Base-by-base conservation (phyloP, 2,329 filamentous ascomycete genomes). In the Paecilomyces sp. region DNA sequence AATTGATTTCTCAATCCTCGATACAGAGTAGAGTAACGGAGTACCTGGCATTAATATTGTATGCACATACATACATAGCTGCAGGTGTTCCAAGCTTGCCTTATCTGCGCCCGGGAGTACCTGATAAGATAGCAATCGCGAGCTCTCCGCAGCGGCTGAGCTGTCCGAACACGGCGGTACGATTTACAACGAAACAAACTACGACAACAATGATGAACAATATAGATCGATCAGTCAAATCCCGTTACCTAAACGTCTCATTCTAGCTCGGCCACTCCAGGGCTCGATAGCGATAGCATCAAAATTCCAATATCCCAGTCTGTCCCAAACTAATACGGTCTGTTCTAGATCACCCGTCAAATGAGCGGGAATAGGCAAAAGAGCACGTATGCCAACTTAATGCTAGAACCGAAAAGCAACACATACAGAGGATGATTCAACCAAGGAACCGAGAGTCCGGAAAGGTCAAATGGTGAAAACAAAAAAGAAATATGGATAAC, bases 351-450 rank as follows among this genome's bases (percentile, higher is more conserved):
- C 41, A n/a, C 41, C n/a, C 15, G n/a, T 47, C 41, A 47, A 47
- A 18, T 18, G 22, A 8, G 41, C 18, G n/a, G 30, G 41, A 47
- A 15, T 22, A 47, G 41, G 41, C 41, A 18, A 47, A 47, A n/a
- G 41, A 47, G 18, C 41, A 47, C 41, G 9, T 18, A 15, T 47
- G 41, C n/a, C 18, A 47, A 22, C 41, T 47, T 66, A 64, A 61
- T 30, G 28, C 22, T 53, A 53, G 51, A 30, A 30, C 51, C 51
- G 51, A 53, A 50, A 51, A 61, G 50, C 57, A 66, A 57, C 58
- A 62, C 56, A 65, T 58, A 57, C 62, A 65, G 64, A 63, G 60
- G 64, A 63, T 60, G 61, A 61, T 60, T 56, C 54, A 54, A 53
- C 62, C 65, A 63, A 61, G 65, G 62, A 60, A 67, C 62, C 62